phyloP scores from a whole-genome alignment of 768 basidiomycete species.

The Lactarius hatsudake region DNA sequence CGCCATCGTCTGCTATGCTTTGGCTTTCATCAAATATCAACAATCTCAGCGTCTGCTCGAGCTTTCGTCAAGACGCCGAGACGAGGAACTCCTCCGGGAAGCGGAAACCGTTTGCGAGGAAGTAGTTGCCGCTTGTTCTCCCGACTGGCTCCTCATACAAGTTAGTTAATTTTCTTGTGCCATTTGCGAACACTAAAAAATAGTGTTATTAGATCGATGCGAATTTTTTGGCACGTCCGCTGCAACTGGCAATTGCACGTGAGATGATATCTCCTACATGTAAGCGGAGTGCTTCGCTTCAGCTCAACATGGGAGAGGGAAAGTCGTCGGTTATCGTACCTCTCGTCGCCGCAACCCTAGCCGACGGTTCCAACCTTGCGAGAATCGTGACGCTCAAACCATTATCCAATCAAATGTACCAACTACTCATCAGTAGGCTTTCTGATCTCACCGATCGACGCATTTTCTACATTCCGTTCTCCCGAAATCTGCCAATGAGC shows the following conservation, averaged over 20 bases:
- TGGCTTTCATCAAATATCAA: conserved; percentile 12
- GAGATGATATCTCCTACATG: conserved; percentile 47
- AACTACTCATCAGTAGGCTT: conserved; percentile 43
- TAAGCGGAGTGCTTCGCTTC: conserved; percentile 40
- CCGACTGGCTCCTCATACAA: conserved; percentile 19
- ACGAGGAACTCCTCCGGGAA: conserved; percentile 4
- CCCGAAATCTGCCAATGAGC: conserved; percentile 36
- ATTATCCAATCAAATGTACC: conserved; percentile 47
- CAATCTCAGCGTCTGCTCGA: conserved; percentile 11
- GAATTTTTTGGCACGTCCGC: conserved; percentile 42
- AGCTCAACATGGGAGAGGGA: conserved; percentile 60
- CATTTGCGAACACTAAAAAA: background rate
- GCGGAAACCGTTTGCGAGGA: background rate
- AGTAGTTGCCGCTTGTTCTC: background rate
- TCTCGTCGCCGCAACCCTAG: conserved; percentile 38
- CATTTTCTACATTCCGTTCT: conserved; percentile 51
- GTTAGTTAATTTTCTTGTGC: background rate
- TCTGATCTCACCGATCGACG: conserved; percentile 45
- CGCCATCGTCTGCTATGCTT: background rate
- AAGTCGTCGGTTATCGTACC: conserved; percentile 55
- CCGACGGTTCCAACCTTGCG: conserved; percentile 43
- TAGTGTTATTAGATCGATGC: conserved; percentile 40
- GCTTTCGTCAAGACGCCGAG: background rate
- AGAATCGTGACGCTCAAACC: conserved; percentile 51
- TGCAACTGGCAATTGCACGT: conserved; percentile 42